Percentiles rank a stretch among this genome's conserved stretches.
Conservation (phyloP, 1,284 basidiomycete genomes). For the Cronartium quercuum region DNA sequence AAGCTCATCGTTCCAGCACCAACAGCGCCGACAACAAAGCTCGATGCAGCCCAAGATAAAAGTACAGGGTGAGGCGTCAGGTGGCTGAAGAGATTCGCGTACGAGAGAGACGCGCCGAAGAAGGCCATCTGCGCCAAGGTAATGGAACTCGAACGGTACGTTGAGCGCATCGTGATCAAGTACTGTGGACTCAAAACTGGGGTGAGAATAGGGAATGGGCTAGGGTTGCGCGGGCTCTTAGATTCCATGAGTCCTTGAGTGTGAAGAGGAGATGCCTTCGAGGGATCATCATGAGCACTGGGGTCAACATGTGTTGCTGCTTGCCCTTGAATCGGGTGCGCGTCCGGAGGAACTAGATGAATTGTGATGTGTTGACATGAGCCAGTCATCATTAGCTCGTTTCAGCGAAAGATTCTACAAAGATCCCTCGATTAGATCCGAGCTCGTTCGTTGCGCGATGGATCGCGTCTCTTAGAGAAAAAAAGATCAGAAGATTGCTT, state of each 20-base stretch:
- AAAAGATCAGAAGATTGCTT: too few species aligned
- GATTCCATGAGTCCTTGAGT: neutral
- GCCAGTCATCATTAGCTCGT: neutral
- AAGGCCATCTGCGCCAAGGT: neutral
- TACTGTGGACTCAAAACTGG: conserved; percentile 1
- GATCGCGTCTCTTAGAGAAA: too few species aligned
- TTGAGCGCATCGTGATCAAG: neutral
- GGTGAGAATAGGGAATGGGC: neutral
- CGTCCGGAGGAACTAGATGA: neutral
- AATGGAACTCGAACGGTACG: neutral
- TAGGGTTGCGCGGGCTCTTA: neutral
- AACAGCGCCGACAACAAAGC: neutral
- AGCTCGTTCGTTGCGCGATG: too few species aligned
- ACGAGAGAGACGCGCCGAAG: conserved; percentile 1
- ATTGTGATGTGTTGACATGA: neutral
- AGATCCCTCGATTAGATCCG: too few species aligned
- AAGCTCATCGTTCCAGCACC: neutral
- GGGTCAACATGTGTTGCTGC: neutral
- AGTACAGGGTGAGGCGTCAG: neutral
- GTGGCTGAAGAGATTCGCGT: neutral
- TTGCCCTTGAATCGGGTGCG: neutral
- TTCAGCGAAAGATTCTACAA: too few species aligned
- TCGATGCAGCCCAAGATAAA: neutral
- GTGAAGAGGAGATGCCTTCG: neutral
- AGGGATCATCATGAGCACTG: neutral